Evolutionary conservation across 257 asterid species (phyloP).

Genomic region (Scutellaria galericulata): DNA sequence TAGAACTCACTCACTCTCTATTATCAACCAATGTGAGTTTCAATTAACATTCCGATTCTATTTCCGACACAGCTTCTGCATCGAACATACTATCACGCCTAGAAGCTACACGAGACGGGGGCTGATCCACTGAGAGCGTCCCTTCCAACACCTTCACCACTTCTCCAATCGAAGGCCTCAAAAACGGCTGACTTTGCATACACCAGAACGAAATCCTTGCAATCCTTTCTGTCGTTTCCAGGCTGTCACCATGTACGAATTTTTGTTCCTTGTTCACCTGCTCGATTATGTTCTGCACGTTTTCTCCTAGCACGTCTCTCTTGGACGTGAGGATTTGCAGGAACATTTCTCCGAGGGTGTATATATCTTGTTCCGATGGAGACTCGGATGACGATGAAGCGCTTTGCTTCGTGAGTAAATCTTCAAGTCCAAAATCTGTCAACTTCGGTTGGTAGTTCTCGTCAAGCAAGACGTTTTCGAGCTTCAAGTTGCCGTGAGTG

Average conservation of each 20-base stretch:
- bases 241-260: slow-evolving; percentile 29
- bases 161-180: slow-evolving; percentile 70
- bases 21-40: slow-evolving; percentile 1
- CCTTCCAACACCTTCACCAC: slow-evolving; percentile 78
- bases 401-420: slow-evolving; percentile 39
- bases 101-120: slow-evolving; percentile 51
- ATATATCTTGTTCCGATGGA: slow-evolving; percentile 64
- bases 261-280: slow-evolving; percentile 35
- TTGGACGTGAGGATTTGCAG: slow-evolving; percentile 55
- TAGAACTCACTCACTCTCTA: slow-evolving; percentile 26
- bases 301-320: slow-evolving; percentile 46
- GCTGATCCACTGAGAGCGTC: slow-evolving; percentile 64
- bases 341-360: slow-evolving; percentile 59
- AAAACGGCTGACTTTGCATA: slow-evolving; percentile 61
- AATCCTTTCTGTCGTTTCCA: slow-evolving; percentile 54
- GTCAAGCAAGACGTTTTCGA: slow-evolving; percentile 60
- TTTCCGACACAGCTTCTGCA: slow-evolving; percentile 41
- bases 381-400: slow-evolving; percentile 58
- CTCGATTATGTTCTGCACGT: slow-evolving; percentile 42
- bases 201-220: slow-evolving; percentile 69
- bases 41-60: slow-evolving; percentile 48
- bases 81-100: slow-evolving; percentile 36
- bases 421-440: slow-evolving; percentile 60
- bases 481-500: slow-evolving; percentile 63
- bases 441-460: slow-evolving; percentile 62